These are phyloP conservation scores for Rhizopogon vinicolor DNA, from an alignment of 768 basidiomycete species.

Conservation along the genomic window DNA sequence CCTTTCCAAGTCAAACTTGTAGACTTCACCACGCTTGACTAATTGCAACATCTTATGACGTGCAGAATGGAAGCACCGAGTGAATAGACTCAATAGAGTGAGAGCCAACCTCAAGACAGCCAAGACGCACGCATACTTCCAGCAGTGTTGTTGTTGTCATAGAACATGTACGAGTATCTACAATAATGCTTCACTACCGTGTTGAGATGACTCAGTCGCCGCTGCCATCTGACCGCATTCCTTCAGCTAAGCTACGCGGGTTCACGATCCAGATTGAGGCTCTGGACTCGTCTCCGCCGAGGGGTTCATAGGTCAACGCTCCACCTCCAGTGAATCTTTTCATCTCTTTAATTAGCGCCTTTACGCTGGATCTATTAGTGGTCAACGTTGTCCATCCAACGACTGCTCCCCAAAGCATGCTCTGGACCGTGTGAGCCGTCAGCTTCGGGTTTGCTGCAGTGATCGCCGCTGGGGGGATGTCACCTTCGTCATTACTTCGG, in stretches of 20 bases:
- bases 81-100: too few relatives aligned
- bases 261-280: constrained; percentile 73
- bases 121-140: too few relatives aligned
- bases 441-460: constrained; percentile 54
- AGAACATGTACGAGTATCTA: too few relatives aligned
- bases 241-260: constrained; percentile 75
- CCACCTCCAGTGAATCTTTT: constrained; percentile 20
- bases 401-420: constrained; percentile 63
- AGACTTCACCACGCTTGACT: not conserved
- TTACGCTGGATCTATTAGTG: constrained; percentile 77
- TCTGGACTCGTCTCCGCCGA: constrained; percentile 3
- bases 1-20: constrained; percentile 11
- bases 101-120: too few relatives aligned
- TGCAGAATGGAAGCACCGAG: not conserved
- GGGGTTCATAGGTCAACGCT: not conserved
- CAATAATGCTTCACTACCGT: too few relatives aligned
- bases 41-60: not conserved
- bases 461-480: constrained; percentile 50
- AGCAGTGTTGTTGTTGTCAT: too few relatives aligned
- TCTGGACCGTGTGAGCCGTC: constrained; percentile 75
- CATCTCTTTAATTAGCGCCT: constrained; percentile 68
- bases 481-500: constrained; percentile 17
- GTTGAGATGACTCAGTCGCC: too few relatives aligned
- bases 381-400: constrained; percentile 85
- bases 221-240: constrained; percentile 24